Evolutionary conservation across 108 stramenopile species (phyloP).

Genomic region (Tribonema minus): DNA sequence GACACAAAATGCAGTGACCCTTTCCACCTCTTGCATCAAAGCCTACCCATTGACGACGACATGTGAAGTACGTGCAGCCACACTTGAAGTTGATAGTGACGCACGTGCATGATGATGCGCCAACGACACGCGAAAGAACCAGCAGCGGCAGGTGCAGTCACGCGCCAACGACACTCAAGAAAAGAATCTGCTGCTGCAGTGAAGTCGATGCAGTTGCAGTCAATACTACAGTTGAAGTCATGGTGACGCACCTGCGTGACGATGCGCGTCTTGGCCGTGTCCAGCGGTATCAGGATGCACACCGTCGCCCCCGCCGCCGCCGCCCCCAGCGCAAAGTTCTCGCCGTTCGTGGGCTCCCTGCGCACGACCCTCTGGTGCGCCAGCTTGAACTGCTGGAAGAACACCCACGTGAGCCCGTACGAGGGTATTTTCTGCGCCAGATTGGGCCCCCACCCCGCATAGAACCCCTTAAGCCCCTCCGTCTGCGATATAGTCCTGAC

Average conservation of each 20-base stretch:
- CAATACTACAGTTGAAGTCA: too few relatives aligned
- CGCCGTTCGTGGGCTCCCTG: slow-evolving; percentile 62
- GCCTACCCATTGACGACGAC: too few relatives aligned
- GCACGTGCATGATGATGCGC: too few relatives aligned
- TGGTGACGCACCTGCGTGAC: slow-evolving; percentile 69
- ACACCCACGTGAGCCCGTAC: slow-evolving; percentile 86
- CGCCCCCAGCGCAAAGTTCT: slow-evolving; percentile 76
- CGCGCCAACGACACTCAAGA: too few relatives aligned
- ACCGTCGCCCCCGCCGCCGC: slow-evolving; percentile 83
- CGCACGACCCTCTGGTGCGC: slow-evolving; percentile 40
- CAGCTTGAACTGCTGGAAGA: slow-evolving; percentile 85
- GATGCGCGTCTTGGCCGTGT: slow-evolving; percentile 89
- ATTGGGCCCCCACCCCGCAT: slow-evolving; percentile 91
- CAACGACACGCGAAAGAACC: too few relatives aligned
- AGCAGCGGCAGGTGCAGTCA: too few relatives aligned
- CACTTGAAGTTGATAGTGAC: too few relatives aligned
- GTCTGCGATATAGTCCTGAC: slow-evolving; percentile 28
- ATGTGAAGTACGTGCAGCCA: too few relatives aligned
- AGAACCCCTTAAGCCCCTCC: slow-evolving; percentile 76
- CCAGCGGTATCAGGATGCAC: slow-evolving; percentile 94
- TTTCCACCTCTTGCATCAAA: too few relatives aligned
- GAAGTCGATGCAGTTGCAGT: too few relatives aligned
- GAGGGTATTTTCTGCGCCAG: slow-evolving; percentile 85
- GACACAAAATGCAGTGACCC: too few relatives aligned
- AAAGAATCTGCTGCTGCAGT: too few relatives aligned